Evolutionary conservation across 1,139 yeast species (phyloP).

Genomic region (Yamadazyma oceani): DNA sequence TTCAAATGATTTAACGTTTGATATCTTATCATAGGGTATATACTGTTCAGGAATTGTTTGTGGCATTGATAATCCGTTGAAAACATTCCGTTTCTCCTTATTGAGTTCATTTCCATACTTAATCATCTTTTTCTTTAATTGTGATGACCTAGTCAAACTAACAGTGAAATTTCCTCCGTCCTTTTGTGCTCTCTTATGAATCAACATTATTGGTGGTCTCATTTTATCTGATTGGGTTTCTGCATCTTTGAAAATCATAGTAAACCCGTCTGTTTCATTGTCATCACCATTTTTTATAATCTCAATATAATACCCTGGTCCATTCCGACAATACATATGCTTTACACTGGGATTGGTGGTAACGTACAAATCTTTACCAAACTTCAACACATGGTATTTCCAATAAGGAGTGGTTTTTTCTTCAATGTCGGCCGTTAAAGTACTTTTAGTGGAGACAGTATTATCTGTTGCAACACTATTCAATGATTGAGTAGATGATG

Average conservation of each 20-base stretch:
- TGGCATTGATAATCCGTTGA: slow-evolving; percentile 31
- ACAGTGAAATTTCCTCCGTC: slow-evolving; percentile 36
- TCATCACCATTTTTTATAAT: slow-evolving; percentile 15
- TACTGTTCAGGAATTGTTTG: slow-evolving; percentile 23
- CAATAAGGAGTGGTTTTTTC: slow-evolving; percentile 41
- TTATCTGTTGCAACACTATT: slow-evolving; percentile 2
- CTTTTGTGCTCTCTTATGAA: slow-evolving; percentile 26
- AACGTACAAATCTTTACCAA: slow-evolving; percentile 51
- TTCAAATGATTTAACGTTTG: slow-evolving; percentile 11
- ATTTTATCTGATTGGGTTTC: slow-evolving; percentile 21
- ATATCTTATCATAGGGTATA: slow-evolving; percentile 23
- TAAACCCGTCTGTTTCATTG: slow-evolving; percentile 23
- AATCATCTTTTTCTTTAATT: slow-evolving; percentile 14
- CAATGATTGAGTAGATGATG: slow-evolving; percentile 9
- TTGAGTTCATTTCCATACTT: slow-evolving; percentile 10
- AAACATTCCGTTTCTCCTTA: slow-evolving; percentile 10
- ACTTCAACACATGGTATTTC: slow-evolving; percentile 58
- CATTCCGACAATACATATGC: slow-evolving; percentile 55
- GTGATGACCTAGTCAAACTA: slow-evolving; percentile 15
- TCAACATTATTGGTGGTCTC: slow-evolving; percentile 28
- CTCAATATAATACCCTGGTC: slow-evolving; percentile 56
- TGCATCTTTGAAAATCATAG: slow-evolving; percentile 34
- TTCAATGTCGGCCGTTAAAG: slow-evolving; percentile 6
- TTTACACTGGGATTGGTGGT: slow-evolving; percentile 60
- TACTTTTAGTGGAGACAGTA: slow-evolving; percentile 2